Evolutionary conservation across 352 stramenopile genomes (phyloP).

Genomic region (Albugo candida): DNA sequence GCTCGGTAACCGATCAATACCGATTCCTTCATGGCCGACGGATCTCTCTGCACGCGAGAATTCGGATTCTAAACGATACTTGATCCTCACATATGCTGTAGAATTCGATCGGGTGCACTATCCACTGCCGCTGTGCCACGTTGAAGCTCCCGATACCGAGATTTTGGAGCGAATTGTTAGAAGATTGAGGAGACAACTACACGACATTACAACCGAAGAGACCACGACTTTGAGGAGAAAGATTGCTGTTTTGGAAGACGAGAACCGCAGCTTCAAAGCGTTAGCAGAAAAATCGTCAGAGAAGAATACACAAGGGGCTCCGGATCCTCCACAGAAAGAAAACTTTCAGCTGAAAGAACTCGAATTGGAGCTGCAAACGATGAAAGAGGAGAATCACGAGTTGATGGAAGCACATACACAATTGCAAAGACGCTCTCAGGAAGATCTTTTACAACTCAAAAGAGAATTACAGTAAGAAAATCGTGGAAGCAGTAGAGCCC

Average conservation of each 20-base stretch:
- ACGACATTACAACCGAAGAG: too few relatives aligned
- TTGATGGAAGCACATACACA: background rate
- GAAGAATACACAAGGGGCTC: background rate
- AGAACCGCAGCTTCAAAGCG: background rate
- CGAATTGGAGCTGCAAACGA: background rate
- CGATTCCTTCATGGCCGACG: background rate
- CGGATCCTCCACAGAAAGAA: background rate
- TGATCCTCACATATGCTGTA: conserved; percentile 87
- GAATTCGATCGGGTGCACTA: conserved; percentile 91
- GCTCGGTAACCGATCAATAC: conserved; percentile 12
- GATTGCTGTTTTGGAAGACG: too few relatives aligned
- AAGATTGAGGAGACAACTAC: conserved; percentile 22
- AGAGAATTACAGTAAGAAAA: too few relatives aligned
- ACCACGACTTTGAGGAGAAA: too few relatives aligned
- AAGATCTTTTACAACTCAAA: too few relatives aligned
- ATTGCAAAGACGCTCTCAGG: background rate
- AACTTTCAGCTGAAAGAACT: background rate
- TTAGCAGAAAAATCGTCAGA: background rate
- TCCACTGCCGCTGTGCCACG: conserved; percentile 64
- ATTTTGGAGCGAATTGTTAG: conserved; percentile 67
- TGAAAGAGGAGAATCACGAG: background rate
- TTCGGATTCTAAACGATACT: conserved; percentile 50
- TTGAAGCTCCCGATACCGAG: conserved; percentile 38
- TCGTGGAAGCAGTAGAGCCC: background rate
- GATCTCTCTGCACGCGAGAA: too few relatives aligned